phyloP scores from a whole-genome alignment of 2,329 filamentous ascomycete species.

The Truncatella angustata region DNA sequence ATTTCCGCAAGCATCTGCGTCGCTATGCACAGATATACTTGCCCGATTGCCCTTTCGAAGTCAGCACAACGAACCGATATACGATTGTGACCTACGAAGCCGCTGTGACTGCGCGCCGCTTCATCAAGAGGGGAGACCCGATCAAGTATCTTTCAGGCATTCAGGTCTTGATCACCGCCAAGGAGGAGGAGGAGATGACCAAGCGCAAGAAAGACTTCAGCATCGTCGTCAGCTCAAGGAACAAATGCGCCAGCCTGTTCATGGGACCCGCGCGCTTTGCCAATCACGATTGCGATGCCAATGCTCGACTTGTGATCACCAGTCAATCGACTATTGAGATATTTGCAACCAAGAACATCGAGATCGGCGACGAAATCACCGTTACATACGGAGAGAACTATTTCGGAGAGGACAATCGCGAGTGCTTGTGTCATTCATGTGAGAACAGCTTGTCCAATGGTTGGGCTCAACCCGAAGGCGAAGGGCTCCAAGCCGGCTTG shows the following conservation, averaged over 20 bases:
- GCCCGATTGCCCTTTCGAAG: conserved; percentile 92
- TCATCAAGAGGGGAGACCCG: conserved; percentile 77
- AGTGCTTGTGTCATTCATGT: conserved; percentile 88
- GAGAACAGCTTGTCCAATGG: conserved; percentile 75
- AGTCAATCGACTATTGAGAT: conserved; percentile 89
- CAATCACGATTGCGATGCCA: conserved; percentile 95
- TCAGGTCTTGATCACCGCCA: conserved; percentile 85
- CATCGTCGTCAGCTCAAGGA: conserved; percentile 89
- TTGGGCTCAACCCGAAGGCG: conserved; percentile 62
- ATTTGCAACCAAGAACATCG: conserved; percentile 77
- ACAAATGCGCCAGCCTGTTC: conserved; percentile 87
- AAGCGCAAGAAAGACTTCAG: conserved; percentile 89
- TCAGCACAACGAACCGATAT: conserved; percentile 88
- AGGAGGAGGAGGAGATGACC: conserved; percentile 83
- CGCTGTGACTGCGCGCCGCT: conserved; percentile 75
- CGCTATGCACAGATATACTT: conserved; percentile 93
- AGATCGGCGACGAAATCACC: conserved; percentile 89
- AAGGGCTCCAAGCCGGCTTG: conserved; percentile 29
- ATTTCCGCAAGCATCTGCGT: conserved; percentile 81
- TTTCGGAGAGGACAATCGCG: conserved; percentile 91
- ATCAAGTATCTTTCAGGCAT: conserved; percentile 91
- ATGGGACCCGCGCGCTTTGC: conserved; percentile 94
- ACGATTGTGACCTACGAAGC: conserved; percentile 90
- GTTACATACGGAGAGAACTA: conserved; percentile 96
- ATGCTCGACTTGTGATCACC: conserved; percentile 81